phyloP scores from a whole-genome alignment of 257 asterid species.

The Capsicum baccatum region DNA sequence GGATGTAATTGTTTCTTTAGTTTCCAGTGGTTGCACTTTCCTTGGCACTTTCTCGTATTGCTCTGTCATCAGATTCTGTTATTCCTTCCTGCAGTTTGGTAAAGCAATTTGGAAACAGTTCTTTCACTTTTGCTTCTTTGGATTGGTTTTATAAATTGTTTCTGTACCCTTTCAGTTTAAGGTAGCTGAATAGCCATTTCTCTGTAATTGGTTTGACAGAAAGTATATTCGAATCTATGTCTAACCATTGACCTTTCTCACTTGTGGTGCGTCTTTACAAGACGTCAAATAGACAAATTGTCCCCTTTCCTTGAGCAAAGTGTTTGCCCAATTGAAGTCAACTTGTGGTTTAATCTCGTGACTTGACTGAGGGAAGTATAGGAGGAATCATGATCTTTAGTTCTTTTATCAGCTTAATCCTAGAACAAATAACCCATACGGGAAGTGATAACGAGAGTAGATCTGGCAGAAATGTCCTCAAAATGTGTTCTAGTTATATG shows the following conservation, averaged over 20 bases:
- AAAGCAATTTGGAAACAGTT: not conserved
- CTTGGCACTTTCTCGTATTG: not conserved
- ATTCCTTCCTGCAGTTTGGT: not conserved
- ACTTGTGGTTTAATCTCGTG: not conserved
- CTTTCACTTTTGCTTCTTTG: not conserved
- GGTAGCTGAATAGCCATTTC: not conserved
- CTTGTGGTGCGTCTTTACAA: not conserved
- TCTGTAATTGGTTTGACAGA: not conserved
- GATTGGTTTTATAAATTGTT: not conserved
- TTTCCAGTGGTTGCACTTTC: not conserved
- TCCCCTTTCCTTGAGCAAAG: not conserved
- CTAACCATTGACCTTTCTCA: not conserved
- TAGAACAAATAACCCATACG: not conserved
- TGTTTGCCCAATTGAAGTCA: not conserved
- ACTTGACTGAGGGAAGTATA: not conserved
- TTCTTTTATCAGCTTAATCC: conserved; percentile 3
- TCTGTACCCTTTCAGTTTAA: not conserved
- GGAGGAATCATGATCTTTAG: not conserved
- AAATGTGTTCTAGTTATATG: not conserved
- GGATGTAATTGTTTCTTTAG: not conserved
- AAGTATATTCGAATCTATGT: not conserved
- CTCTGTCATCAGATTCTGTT: conserved; percentile 2
- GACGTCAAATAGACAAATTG: not conserved
- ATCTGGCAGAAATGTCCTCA: not conserved
- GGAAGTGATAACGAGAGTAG: not conserved